These are phyloP conservation scores for Filobasidium floriforme DNA, from an alignment of 768 basidiomycete genomes.

Conservation along the genomic window DNA sequence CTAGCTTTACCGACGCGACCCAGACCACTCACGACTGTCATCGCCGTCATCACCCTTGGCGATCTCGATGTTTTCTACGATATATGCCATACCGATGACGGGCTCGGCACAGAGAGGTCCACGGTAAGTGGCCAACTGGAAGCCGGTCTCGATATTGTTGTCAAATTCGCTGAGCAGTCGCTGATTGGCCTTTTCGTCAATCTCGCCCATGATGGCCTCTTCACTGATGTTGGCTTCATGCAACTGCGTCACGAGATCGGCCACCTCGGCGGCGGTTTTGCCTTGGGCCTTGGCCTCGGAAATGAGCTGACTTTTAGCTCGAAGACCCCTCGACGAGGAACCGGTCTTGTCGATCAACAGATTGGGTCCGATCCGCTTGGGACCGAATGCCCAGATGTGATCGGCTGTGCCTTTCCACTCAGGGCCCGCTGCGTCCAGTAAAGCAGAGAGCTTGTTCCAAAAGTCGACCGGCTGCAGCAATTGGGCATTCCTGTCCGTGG, in stretches of 20 bases:
- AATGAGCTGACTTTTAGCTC: slow-evolving; percentile 25
- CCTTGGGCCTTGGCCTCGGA: slow-evolving; percentile 36
- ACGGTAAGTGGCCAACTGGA: slow-evolving; percentile 88
- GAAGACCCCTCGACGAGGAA: background rate
- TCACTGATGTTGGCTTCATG: slow-evolving; percentile 9
- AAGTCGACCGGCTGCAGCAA: slow-evolving; percentile 57
- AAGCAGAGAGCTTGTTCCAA: slow-evolving; percentile 62
- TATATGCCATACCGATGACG: slow-evolving; percentile 83
- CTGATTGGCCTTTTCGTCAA: slow-evolving; percentile 25
- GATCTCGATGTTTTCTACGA: slow-evolving; percentile 62
- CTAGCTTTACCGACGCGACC: background rate
- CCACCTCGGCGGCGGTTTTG: slow-evolving; percentile 38
- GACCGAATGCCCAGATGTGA: slow-evolving; percentile 84
- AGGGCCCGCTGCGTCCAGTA: slow-evolving; percentile 59
- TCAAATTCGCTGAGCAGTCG: slow-evolving; percentile 57
- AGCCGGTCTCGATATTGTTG: slow-evolving; percentile 78
- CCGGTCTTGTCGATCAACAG: slow-evolving; percentile 64
- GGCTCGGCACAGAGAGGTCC: slow-evolving; percentile 94
- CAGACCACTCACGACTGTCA: slow-evolving; percentile 26
- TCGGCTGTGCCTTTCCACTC: slow-evolving; percentile 74
- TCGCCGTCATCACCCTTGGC: slow-evolving; percentile 59
- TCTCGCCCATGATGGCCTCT: slow-evolving; percentile 20
- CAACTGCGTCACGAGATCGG: slow-evolving; percentile 26
- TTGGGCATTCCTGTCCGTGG: slow-evolving; percentile 24
- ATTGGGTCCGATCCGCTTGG: slow-evolving; percentile 76